A percentile compares a stretch with the other conserved stretches of the same genome.
These are phyloP conservation scores for Colletotrichum paranaense DNA, from an alignment of 2,329 filamentous ascomycete species.

Conservation along the genomic window DNA sequence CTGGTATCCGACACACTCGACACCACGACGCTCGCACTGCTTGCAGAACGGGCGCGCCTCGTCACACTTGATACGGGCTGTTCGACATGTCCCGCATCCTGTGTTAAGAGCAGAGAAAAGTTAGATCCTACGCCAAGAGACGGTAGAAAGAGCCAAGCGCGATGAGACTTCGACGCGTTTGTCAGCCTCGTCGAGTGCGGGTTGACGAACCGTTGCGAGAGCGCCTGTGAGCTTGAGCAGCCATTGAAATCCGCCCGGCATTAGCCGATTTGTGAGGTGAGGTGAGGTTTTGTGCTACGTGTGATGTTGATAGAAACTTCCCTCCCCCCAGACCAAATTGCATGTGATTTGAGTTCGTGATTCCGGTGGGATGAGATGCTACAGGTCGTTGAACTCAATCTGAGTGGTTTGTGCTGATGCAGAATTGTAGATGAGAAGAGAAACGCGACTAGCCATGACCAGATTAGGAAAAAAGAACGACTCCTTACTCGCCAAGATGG, in stretches of 20 bases:
- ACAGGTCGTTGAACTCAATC: not conserved
- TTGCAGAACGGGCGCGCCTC: constrained; percentile 16
- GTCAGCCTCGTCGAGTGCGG: not conserved
- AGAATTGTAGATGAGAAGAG: not conserved
- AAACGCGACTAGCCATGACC: not conserved
- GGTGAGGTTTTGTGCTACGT: not conserved
- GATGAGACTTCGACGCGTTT: too few species aligned
- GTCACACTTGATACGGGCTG: constrained; percentile 21
- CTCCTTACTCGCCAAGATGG: not conserved
- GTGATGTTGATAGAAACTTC: not conserved
- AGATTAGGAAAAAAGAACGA: not conserved
- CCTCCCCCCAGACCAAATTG: not conserved
- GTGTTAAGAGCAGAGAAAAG: not conserved
- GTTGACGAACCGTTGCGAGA: not conserved
- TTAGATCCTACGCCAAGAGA: not conserved
- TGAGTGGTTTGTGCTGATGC: not conserved
- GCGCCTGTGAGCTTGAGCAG: not conserved
- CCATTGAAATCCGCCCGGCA: not conserved
- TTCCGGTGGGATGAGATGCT: not conserved
- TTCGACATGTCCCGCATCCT: constrained; percentile 16
- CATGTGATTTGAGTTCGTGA: not conserved
- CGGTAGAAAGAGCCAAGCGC: too few species aligned
- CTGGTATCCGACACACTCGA: constrained; percentile 19
- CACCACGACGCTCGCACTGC: constrained; percentile 2
- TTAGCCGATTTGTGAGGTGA: not conserved